Evolutionary conservation across 768 basidiomycete species (phyloP).

Genomic region (Psilocybe azurescens): DNA sequence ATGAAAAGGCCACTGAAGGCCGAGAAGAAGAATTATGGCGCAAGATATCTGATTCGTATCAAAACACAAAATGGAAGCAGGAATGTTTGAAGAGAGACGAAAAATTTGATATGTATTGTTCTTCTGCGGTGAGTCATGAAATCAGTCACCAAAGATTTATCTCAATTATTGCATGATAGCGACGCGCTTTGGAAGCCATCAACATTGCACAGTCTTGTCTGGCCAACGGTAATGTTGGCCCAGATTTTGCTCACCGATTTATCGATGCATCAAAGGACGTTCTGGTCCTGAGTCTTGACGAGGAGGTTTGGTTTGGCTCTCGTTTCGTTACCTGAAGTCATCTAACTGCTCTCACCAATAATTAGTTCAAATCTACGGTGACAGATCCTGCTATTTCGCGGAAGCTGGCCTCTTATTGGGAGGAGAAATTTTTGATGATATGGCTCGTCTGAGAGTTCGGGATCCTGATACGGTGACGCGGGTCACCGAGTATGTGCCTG

Average conservation of each 20-base stretch:
- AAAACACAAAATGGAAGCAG: slow-evolving; percentile 67
- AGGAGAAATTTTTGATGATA: slow-evolving; percentile 87
- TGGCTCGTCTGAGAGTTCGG: slow-evolving; percentile 85
- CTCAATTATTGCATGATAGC: slow-evolving; percentile 38
- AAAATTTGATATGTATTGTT: slow-evolving; percentile 91
- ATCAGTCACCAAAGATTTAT: slow-evolving; percentile 16
- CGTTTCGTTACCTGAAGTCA: background rate
- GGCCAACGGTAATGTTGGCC: slow-evolving; percentile 42
- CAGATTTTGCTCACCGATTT: slow-evolving; percentile 56
- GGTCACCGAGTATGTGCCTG: slow-evolving; percentile 96
- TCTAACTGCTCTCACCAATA: slow-evolving; percentile 8
- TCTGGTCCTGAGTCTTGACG: slow-evolving; percentile 74
- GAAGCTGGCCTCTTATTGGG: slow-evolving; percentile 86
- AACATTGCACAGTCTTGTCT: slow-evolving; percentile 50
- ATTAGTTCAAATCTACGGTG: slow-evolving; percentile 77
- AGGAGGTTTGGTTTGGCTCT: slow-evolving; percentile 54
- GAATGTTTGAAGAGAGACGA: slow-evolving; percentile 81
- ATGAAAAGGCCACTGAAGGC: slow-evolving; percentile 51
- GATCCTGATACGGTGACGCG: slow-evolving; percentile 91
- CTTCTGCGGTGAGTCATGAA: slow-evolving; percentile 66
- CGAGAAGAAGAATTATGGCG: slow-evolving; percentile 60
- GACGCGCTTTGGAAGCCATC: slow-evolving; percentile 57
- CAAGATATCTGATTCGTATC: slow-evolving; percentile 51
- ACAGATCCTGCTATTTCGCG: slow-evolving; percentile 88
- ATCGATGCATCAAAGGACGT: slow-evolving; percentile 82